Evolutionary conservation across 352 stramenopile species (phyloP).

Genomic region (Pythium brassicae): DNA sequence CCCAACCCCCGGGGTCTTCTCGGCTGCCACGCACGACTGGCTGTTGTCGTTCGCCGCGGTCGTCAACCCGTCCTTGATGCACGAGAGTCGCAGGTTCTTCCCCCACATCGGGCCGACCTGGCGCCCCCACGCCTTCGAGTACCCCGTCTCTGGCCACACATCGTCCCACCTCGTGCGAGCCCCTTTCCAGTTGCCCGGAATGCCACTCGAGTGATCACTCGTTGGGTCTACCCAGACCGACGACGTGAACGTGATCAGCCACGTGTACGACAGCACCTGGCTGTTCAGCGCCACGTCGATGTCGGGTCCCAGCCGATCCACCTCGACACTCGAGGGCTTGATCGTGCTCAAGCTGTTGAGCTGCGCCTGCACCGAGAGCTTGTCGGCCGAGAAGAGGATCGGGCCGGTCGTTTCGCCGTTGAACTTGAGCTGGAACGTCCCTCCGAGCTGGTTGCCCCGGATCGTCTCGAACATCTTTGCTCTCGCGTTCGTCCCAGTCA

Average conservation of each 20-base stretch:
- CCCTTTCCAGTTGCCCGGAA: conserved; percentile 92
- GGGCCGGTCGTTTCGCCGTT: conserved; percentile 91
- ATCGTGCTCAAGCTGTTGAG: conserved; percentile 93
- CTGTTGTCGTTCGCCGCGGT: conserved; percentile 54
- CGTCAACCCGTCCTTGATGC: conserved; percentile 59
- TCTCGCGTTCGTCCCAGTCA: conserved; percentile 28
- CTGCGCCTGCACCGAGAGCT: conserved; percentile 77
- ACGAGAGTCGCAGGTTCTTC: conserved; percentile 38
- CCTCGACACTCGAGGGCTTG: conserved; percentile 87
- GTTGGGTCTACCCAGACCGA: conserved; percentile 92
- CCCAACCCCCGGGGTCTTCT: conserved; percentile 41
- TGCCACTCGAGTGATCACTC: conserved; percentile 72
- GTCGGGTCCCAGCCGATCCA: conserved; percentile 51
- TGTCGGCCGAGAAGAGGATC: conserved; percentile 84
- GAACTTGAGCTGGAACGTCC: conserved; percentile 92
- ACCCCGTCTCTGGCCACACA: conserved; percentile 88
- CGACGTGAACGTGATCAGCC: conserved; percentile 93
- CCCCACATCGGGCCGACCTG: conserved; percentile 89
- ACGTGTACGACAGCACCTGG: conserved; percentile 87
- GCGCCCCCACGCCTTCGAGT: conserved; percentile 95
- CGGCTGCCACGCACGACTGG: conserved; percentile 31
- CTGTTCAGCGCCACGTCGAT: conserved; percentile 25
- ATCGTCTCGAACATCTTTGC: conserved; percentile 65
- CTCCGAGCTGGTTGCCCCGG: conserved; percentile 86
- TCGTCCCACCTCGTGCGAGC: conserved; percentile 73